Conservation (phyloP, 1,284 basidiomycete species). For the Thecaphora thlaspeos region DNA sequence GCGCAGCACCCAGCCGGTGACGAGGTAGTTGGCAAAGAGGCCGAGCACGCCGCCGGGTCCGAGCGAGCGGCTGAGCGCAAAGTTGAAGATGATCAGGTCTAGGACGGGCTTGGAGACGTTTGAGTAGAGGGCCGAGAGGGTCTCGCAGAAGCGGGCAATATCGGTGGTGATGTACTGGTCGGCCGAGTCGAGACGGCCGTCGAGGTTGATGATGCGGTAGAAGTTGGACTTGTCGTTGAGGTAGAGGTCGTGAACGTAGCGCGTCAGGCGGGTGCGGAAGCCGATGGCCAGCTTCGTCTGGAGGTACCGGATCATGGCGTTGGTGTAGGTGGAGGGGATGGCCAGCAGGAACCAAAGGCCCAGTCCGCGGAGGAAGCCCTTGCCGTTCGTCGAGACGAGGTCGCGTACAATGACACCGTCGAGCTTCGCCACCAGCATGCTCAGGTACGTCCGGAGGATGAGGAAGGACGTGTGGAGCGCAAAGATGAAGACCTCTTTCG, state of each 20-base stretch:
- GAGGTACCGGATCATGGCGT: constrained; percentile 89
- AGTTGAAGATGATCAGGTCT: constrained; percentile 89
- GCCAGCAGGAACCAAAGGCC: constrained; percentile 87
- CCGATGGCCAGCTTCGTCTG: constrained; percentile 85
- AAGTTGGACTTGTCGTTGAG: constrained; percentile 62
- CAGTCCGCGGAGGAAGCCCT: constrained; percentile 79
- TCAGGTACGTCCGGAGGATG: constrained; percentile 69
- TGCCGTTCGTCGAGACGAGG: constrained; percentile 80
- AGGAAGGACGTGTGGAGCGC: constrained; percentile 82
- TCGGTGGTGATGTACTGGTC: constrained; percentile 81
- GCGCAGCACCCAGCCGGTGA: constrained; percentile 77
- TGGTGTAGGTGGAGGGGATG: constrained; percentile 90
- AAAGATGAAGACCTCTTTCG: constrained; percentile 75
- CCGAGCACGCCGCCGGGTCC: constrained; percentile 73
- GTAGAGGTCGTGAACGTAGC: constrained; percentile 91
- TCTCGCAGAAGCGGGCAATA: constrained; percentile 84
- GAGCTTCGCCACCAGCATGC: constrained; percentile 80
- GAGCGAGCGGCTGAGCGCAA: constrained; percentile 80
- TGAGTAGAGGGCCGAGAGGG: constrained; percentile 78
- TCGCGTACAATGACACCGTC: constrained; percentile 89
- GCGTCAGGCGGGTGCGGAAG: constrained; percentile 80
- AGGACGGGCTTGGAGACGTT: constrained; percentile 73
- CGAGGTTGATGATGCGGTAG: constrained; percentile 60
- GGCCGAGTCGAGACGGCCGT: constrained; percentile 53
- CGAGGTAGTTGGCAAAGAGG: constrained; percentile 79